Percentiles rank a stretch among this genome's conserved stretches.
Evolutionary conservation across 495 filamentous ascomycete genomes (phyloP).

Genomic region (Ramalina intermedia): DNA sequence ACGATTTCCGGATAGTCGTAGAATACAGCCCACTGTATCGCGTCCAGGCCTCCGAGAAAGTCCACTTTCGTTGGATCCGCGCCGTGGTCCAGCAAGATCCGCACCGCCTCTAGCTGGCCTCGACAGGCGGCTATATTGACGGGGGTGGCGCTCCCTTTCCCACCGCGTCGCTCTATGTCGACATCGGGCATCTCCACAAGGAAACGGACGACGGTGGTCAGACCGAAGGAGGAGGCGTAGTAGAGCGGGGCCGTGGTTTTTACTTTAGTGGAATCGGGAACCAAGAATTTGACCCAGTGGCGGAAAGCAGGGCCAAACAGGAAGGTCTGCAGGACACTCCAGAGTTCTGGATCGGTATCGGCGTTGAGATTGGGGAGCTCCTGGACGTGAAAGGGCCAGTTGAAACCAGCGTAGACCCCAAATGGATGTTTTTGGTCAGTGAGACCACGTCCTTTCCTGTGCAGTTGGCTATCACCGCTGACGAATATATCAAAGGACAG

Average conservation of each 20-base stretch:
- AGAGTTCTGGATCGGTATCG: not conserved
- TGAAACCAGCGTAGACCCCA: not conserved
- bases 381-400: constrained; percentile 3
- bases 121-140: constrained; percentile 7
- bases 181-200: constrained; percentile 1
- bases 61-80: not conserved
- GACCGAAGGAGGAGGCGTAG: constrained; percentile 7
- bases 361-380: not conserved
- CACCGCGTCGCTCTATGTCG: constrained; percentile 1
- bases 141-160: constrained; percentile 3
- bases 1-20: not conserved
- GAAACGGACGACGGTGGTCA: constrained; percentile 3
- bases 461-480: too few relatives aligned
- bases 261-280: not conserved
- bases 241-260: constrained; percentile 3
- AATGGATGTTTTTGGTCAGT: not conserved
- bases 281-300: constrained; percentile 1
- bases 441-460: not conserved
- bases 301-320: constrained; percentile 2
- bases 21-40: not conserved
- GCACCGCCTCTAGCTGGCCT: constrained; percentile 2
- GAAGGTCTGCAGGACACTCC: constrained; percentile 2
- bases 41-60: not conserved
- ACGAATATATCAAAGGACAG: not conserved
- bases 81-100: constrained; percentile 1